Conservation (phyloP, 2,329 filamentous ascomycete species). For the Verticillium albo-atrum region DNA sequence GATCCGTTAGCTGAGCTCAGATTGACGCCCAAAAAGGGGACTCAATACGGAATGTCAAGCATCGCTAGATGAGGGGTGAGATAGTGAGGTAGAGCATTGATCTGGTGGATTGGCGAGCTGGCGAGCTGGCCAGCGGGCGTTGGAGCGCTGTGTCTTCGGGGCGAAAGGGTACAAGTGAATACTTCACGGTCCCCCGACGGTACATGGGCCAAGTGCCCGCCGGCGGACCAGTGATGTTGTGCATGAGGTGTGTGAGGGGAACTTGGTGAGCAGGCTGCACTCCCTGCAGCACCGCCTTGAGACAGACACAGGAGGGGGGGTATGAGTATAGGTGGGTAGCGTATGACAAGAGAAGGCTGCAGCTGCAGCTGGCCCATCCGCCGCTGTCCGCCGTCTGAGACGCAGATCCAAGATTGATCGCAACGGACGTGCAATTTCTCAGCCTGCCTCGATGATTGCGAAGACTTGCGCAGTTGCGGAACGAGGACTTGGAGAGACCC, state of each 20-base stretch:
- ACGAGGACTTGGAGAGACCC: too few species aligned
- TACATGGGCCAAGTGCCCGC: slow-evolving; percentile 11
- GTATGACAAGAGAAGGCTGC: neutral
- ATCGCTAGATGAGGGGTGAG: neutral
- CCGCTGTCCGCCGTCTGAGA: neutral
- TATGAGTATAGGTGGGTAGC: neutral
- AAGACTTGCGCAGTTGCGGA: neutral
- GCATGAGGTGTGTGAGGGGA: neutral
- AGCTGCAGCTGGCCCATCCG: neutral
- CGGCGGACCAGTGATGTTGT: slow-evolving; percentile 1
- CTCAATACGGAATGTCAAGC: neutral
- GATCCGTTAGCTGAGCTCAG: neutral
- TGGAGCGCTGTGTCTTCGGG: neutral
- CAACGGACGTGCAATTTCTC: neutral
- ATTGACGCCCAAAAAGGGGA: neutral
- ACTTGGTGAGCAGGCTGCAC: neutral
- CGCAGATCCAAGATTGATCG: neutral
- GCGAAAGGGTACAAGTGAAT: neutral
- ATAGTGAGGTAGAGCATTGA: neutral
- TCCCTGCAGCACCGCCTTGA: neutral
- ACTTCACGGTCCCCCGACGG: neutral
- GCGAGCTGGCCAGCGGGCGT: neutral
- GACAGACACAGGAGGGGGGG: neutral
- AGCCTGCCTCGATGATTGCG: neutral
- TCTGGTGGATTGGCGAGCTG: neutral